Evolutionary conservation across 2,329 filamentous ascomycete genomes (phyloP), one percentile per base, ranked within the genome.

Genomic region (Magnaporthales sp.): DNA sequence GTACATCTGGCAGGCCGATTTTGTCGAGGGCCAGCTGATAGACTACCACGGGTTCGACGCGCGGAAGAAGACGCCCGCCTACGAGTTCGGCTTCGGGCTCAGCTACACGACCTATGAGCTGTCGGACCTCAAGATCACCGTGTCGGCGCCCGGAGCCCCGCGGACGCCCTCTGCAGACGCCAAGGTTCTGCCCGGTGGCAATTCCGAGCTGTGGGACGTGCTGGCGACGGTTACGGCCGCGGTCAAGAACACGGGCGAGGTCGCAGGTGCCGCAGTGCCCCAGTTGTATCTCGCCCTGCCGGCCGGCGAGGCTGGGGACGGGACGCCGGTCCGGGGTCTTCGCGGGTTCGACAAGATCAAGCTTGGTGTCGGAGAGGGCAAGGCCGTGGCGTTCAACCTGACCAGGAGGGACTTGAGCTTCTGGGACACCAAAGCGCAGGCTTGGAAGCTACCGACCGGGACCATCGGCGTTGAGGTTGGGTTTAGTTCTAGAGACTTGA

Each of bases 41-140:
- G 87, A 90, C 77, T 90, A 90, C 80, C 84, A 87, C 56, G 81
- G 83, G 70, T 89, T 90, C 67, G 87, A 90, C 74, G 80, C 83
- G 67, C 76, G 83, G 67, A 80, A 85, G 74, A 84, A 87, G 68
- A 79, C 79, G 2, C 86, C 87, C 1, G 81, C 83, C 66, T 90
- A 86, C 76, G 86, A 89, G 72, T 90, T 90, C 70, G 88, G 88
- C 29, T 88, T 84, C 71, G 85, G 85, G 1, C 79, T 87, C 6
- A 84, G 82, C 46, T 87, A 86, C 74, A 85, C 85, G 13, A 84
- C 80, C 11, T 89, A 89, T 72, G 77, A 26, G 5, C 46, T 65
- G 3, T n/a, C 38, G 2, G 38, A n/a, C 19, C 38, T 46, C 38
- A 46, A 46, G 38, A 46, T 7, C 38, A n/a, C 15, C 38, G 38